Conservation (phyloP, 331 rosid species). For the Telfairia occidentalis region DNA sequence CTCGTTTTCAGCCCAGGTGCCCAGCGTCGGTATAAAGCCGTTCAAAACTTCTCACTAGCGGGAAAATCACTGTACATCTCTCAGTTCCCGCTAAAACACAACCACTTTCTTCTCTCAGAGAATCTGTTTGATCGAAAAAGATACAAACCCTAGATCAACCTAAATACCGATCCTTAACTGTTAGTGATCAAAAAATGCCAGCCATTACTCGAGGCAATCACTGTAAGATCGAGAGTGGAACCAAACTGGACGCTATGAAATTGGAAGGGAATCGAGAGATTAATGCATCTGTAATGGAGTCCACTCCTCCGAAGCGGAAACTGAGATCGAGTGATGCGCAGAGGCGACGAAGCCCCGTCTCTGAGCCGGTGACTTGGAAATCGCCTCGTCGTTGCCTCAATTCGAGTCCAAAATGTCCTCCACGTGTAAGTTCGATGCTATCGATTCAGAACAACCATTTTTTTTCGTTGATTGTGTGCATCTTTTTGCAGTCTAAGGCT, state of each 20-base stretch:
- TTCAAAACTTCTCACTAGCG: not conserved
- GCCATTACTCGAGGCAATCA: slow-evolving; percentile 17
- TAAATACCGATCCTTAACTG: not conserved
- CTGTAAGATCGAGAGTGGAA: not conserved
- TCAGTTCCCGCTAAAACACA: not conserved
- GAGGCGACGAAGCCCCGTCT: slow-evolving; percentile 13
- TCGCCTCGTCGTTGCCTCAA: slow-evolving; percentile 34
- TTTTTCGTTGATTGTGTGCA: not conserved
- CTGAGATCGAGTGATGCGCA: slow-evolving; percentile 39
- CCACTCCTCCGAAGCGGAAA: slow-evolving; percentile 45
- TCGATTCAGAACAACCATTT: not conserved
- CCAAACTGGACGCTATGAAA: not conserved
- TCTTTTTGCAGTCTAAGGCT: not conserved
- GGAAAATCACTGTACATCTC: not conserved
- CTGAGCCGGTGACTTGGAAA: slow-evolving; percentile 29
- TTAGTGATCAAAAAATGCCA: slow-evolving; percentile 29
- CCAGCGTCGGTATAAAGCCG: too few species aligned
- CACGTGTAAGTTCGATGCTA: slow-evolving; percentile 14
- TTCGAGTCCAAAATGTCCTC: slow-evolving; percentile 18
- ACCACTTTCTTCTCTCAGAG: not conserved
- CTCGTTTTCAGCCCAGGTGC: too few species aligned
- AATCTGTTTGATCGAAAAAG: not conserved
- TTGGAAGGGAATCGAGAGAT: not conserved
- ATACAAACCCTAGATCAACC: too few species aligned
- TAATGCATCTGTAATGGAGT: slow-evolving; percentile 5